Evolutionary conservation across 129 eudicot genomes (phyloP).

Genomic region (Pulicaria dysenterica): DNA sequence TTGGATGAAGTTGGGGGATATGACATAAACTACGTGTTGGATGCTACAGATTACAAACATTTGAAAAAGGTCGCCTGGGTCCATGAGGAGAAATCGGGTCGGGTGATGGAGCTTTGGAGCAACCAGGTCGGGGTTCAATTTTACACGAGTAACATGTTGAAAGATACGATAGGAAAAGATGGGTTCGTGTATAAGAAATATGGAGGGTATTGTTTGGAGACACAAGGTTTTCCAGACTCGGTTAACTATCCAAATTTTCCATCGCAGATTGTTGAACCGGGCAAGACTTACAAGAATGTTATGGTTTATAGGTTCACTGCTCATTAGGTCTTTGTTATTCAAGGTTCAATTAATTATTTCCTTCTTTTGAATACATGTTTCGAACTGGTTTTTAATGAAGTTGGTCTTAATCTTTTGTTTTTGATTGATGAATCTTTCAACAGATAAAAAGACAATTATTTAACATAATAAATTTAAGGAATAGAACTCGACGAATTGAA

Average conservation of each 20-base stretch:
- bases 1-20: slow-evolving; percentile 49
- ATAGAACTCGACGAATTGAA: no score
- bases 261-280: slow-evolving; percentile 66
- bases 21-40: slow-evolving; percentile 61
- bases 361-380: no score
- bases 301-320: slow-evolving; percentile 71
- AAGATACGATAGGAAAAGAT: slow-evolving; percentile 43
- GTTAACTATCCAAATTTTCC: slow-evolving; percentile 71
- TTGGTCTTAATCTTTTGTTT: no score
- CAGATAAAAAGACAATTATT: no score
- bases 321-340: neutral
- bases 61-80: slow-evolving; percentile 51
- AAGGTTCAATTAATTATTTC: neutral
- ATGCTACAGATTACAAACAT: slow-evolving; percentile 22
- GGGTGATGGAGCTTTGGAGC: slow-evolving; percentile 67
- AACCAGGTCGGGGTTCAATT: slow-evolving; percentile 61
- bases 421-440: no score
- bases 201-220: slow-evolving; percentile 61
- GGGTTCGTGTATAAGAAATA: slow-evolving; percentile 45
- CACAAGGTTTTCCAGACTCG: slow-evolving; percentile 75
- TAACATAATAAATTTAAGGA: no score
- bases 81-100: slow-evolving; percentile 46
- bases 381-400: no score
- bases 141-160: slow-evolving; percentile 56
- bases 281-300: slow-evolving; percentile 52